phyloP scores from a whole-genome alignment of 108 stramenopile species.

The Skeletonema menzelii region DNA sequence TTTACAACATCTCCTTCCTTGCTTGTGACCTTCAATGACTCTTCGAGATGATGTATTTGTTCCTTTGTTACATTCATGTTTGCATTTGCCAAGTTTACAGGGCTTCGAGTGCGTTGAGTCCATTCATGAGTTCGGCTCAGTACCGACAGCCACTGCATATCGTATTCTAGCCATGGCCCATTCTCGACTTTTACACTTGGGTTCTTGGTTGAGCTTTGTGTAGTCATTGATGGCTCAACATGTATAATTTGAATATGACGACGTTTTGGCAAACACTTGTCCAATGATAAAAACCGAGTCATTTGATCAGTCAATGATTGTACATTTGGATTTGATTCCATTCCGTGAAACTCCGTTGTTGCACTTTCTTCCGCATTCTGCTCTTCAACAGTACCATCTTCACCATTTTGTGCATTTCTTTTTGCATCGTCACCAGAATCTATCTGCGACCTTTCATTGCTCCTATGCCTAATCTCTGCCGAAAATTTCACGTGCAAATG shows the following conservation, averaged over 20 bases:
- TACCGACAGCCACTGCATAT: constrained; percentile 85
- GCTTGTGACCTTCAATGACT: constrained; percentile 14
- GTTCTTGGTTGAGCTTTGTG: background rate
- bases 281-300: constrained; percentile 95
- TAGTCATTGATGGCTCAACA: constrained; percentile 43
- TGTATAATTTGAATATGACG: constrained; percentile 89
- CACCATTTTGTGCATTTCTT: constrained; percentile 9
- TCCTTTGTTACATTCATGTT: constrained; percentile 24
- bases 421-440: background rate
- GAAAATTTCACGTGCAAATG: constrained; percentile 98
- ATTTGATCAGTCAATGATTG: constrained; percentile 70
- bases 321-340: constrained; percentile 49
- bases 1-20: background rate
- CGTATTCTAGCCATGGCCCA: constrained; percentile 66
- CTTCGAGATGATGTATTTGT: constrained; percentile 49
- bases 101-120: constrained; percentile 33
- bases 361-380: background rate
- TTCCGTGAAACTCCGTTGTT: constrained; percentile 52
- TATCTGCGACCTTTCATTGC: background rate
- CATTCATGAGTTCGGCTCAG: constrained; percentile 73
- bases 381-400: background rate
- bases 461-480: constrained; percentile 78
- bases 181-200: constrained; percentile 6
- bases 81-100: constrained; percentile 34
- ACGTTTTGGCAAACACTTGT: constrained; percentile 96